Base-by-base conservation (phyloP, 805 yeast genomes). In the Kockiozyma suomiensis region DNA sequence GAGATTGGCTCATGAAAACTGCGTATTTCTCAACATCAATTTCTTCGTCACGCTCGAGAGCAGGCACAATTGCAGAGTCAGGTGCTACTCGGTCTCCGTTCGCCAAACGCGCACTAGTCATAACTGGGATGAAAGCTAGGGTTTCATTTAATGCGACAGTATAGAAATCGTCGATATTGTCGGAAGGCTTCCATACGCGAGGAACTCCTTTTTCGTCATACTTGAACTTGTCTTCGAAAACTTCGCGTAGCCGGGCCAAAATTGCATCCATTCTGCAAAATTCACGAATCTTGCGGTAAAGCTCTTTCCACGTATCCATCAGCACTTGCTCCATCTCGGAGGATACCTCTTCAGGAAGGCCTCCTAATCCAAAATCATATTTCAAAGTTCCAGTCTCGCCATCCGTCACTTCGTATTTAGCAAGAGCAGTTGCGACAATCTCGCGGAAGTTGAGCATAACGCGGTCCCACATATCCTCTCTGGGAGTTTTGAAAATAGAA, bases 201-300 rank as follows among this genome's bases (percentile, higher is more conserved):
- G 99, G 99, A 30, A 90, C 74, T 2, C 92, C 96, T 61, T 85
- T 81, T 37, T 81, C 85, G 72, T 91, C 97, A 71, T 88, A 94
- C 67, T 93, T 80, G 76, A 94, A 93, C 45, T 74, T 77, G 58
- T 85, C 89, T 68, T 93, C 97, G 75, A 94, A 93, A 59, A 83
- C 77, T 61, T 89, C 96, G 70, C 89, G 85, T 70, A 93, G 74
- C 26, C 90, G 79, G 54, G 79, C 76, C 1, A 86, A 77, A 6
- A 88, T 82, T 21, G 81, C 83, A 54, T 88, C 96, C 60, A 83
- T 87, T 30, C 83, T 80, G 50, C 88, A 73, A 65, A 82, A 80
- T 57, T 86, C 87, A 66, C 81, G 85, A 47, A 87, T 78, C 26
- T 82, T 77, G 8, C 78, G 79, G 60, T 83, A 79, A 62, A 91